Percentiles rank a stretch among this genome's conserved stretches.
Conservation (phyloP, 805 yeast genomes). For the Cyberlindnera mycetangii region DNA sequence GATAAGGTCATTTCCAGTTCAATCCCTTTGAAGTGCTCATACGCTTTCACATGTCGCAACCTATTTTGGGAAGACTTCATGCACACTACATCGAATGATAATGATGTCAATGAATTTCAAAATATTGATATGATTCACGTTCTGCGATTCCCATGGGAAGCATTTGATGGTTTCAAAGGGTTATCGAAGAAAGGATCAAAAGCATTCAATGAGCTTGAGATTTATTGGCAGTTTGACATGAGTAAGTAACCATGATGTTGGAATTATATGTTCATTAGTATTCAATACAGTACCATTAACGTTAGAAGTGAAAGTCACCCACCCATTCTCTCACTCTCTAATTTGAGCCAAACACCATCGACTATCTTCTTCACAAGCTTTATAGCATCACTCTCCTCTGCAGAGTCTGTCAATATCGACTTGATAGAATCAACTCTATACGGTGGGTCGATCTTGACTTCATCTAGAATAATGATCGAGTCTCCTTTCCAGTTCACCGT, state of each 20-base stretch:
- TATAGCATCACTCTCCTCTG: constrained; percentile 30
- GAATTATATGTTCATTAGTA: not conserved
- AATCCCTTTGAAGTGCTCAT: constrained; percentile 6
- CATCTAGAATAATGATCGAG: constrained; percentile 44
- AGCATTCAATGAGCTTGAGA: constrained; percentile 10
- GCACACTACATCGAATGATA: constrained; percentile 1
- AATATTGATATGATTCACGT: not conserved
- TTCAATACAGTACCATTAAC: constrained; percentile 19
- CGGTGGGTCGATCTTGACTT: constrained; percentile 44
- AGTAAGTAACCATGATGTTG: too few species aligned
- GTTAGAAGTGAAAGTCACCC: constrained; percentile 29
- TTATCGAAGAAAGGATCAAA: constrained; percentile 49
- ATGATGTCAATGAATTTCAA: constrained; percentile 10
- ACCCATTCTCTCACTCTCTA: constrained; percentile 47
- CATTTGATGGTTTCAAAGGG: constrained; percentile 70
- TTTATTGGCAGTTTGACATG: not conserved
- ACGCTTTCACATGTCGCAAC: constrained; percentile 43
- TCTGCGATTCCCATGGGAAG: constrained; percentile 41
- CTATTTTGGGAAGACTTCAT: constrained; percentile 37
- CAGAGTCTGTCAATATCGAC: constrained; percentile 5
- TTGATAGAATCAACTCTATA: constrained; percentile 32
- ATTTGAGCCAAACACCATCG: constrained; percentile 44
- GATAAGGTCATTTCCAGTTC: not conserved
- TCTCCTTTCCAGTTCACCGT: constrained; percentile 44
- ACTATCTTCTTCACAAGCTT: constrained; percentile 46